Base-by-base conservation (phyloP, 768 basidiomycete genomes). In the Udeniomyces megalosporus region DNA sequence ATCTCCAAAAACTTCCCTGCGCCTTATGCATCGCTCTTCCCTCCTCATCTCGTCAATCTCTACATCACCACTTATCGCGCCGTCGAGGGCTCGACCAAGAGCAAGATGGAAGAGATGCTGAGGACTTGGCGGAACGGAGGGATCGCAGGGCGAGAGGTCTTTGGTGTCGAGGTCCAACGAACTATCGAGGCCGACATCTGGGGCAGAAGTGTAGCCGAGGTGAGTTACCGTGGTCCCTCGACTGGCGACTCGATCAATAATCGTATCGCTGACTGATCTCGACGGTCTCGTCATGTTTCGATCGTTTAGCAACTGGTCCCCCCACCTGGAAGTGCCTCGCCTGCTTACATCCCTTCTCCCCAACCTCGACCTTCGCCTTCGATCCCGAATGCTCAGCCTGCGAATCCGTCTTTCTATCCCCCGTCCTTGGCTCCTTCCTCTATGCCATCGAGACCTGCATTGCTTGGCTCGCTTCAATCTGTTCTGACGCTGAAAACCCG, bases 91-190 rank as follows among this genome's bases (percentile, higher is more conserved):
- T 75, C 74, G 46, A 93, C 88, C 28, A 83, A 86, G 65, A 81
- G 82, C 72, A 97, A 97, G 74, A 92, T 99, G 88, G 89, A 93
- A 71, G 95, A 99, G 74, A 90, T 99, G 84, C 80, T 97, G 15
- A 74, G 87, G 31, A 93, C 95, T 6, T 99, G 95, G 95, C 80
- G 91, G 45, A 85, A 82, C 26, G 90, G 88, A 17, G 84, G 85
- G 15, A 85, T 87, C 2, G 79, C 78, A 35, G 81, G 86, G 38
- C 81, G 81, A 57, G 87, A 92, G 70, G 77, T 99, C 1, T 99
- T 97, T 71, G 86, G 90, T 47, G 74, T 80, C 31, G 80, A 80
- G 2, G 80, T 86, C 22, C 91, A 96, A 71, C 75, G 82, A 47
- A 80, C 83, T 17, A 86, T 97, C 65, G 95, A 97, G 73, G 79